These are phyloP conservation scores for Strobilomyces dryophilus DNA, from an alignment of 768 basidiomycete species.

Conservation along the genomic window DNA sequence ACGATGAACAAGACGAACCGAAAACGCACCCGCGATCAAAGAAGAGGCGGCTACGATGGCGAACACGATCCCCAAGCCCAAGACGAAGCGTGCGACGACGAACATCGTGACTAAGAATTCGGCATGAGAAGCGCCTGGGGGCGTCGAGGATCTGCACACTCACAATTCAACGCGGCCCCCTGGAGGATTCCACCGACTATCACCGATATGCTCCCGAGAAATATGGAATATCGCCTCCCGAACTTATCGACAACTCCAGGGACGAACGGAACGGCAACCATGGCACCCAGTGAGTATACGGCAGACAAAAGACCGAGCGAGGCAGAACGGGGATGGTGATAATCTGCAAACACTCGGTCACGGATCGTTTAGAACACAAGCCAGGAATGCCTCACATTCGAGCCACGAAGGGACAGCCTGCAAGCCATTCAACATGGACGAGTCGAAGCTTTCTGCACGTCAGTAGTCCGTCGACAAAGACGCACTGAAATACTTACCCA, in stretches of 20 bases:
- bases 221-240: conserved; percentile 15
- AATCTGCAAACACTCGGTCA: not conserved
- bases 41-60: conserved; percentile 15
- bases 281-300: conserved; percentile 58
- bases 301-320: conserved; percentile 12
- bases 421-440: not conserved
- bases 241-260: conserved; percentile 7
- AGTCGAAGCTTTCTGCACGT: not conserved
- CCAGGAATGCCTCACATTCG: not conserved
- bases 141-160: not conserved
- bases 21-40: conserved; percentile 15
- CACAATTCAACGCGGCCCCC: conserved; percentile 8
- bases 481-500: not conserved
- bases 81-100: conserved; percentile 13
- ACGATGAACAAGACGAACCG: too few relatives aligned
- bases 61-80: conserved; percentile 11
- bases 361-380: too few relatives aligned
- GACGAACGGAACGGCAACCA: conserved; percentile 46
- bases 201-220: conserved; percentile 7
- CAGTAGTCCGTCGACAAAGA: not conserved
- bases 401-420: not conserved
- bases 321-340: not conserved
- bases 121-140: not conserved
- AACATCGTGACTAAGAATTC: conserved; percentile 10
- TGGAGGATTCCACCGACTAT: conserved; percentile 4